Base-by-base conservation (phyloP, 768 basidiomycete species). In the Leccinum arenicola region DNA sequence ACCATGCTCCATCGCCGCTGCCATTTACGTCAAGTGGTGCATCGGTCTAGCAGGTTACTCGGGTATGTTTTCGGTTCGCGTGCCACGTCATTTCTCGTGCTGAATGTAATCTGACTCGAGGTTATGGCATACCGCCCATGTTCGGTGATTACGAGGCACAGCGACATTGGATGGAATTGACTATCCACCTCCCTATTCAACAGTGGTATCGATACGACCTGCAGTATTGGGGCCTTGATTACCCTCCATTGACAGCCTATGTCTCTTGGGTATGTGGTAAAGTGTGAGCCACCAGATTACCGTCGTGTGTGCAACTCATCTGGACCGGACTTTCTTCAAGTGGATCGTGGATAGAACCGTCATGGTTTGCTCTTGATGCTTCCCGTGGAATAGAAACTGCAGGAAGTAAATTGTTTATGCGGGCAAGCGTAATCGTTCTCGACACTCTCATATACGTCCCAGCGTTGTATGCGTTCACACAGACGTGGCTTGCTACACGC, bases 101-200 rank as follows among this genome's bases (percentile, higher is more conserved):
- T 21, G 12, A 54, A 45, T 12, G 1, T 10, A 9, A 29, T 36
- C 33, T 10, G 15, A 52, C 35, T 1, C 6, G 61, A 92, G 93
- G 93, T 6, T 71, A 82, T 62, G 78, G 70, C 31, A 83, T 84
- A 3, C 89, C 93, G 0, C 93, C 92, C 0, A 87, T 94, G 86
- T 92, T 82, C 63, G 94, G 94, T 3, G 94, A 96, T 74, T 96
- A 91, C 65, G 94, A 96, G 71, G 94, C 94, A 0, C 94, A 95
- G 68, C 78, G 94, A 55, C 94, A 95, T 73, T 96, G 94, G 94
- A 92, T 96, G 91, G 94, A 95, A 66, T 70, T 96, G 40, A 93
- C 91, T 3, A 73, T 86, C 25, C 89, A 95, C 68, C 76, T 93
- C 1, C 91, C 94, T 0, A 66, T 84, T 19, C 75, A 75, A 14